Base-by-base conservation (phyloP, 2,329 filamentous ascomycete genomes). In the Pestalotiopsis sp. region DNA sequence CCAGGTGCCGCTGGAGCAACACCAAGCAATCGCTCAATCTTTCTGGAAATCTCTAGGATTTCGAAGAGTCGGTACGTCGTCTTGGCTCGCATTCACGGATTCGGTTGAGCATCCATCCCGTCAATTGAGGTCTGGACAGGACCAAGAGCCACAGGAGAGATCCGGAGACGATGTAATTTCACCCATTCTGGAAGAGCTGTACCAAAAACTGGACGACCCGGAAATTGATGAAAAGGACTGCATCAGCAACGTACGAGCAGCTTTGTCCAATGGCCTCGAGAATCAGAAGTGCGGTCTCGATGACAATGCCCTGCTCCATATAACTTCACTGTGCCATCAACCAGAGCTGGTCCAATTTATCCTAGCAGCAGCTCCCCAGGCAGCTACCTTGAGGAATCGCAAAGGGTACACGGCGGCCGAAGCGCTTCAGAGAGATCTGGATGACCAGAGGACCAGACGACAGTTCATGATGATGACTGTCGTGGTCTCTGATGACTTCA, bases 361-460 rank as follows among this genome's bases (percentile, higher is more conserved):
- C 44, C 30, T 69, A 62, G 66, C 67, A 30, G 64, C 39, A 11
- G 24, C 14, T 62, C 67, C 67, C 61, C 56, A 69, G 7, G 13
- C 66, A 60, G 61, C 35, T 30, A 62, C 30, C 20, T 40, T 57
- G 38, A 65, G 77, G 38, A 77, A 79, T 68, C 63, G 71, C 64
- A 63, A 75, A 59, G 76, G 76, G n/a, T 74, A 78, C 58, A 80
- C 77, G 22, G 77, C 78, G 3, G 68, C 78, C 7, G 78, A 80
- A 72, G 68, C 63, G 58, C 70, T 80, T 9, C 68, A 75, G 69
- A 66, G 70, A 62, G 64, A 71, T n/a, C 68, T 80, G 44, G 77
- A 80, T 62, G 71, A 62, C 38, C 66, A 71, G 30, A 70, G 78
- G 71, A 77, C 72, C 64, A 65, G 52, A 22, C 20, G 9, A 58